Base-by-base conservation (phyloP, 176 grass and related monocot genomes). In the Musa schizocarpa region DNA sequence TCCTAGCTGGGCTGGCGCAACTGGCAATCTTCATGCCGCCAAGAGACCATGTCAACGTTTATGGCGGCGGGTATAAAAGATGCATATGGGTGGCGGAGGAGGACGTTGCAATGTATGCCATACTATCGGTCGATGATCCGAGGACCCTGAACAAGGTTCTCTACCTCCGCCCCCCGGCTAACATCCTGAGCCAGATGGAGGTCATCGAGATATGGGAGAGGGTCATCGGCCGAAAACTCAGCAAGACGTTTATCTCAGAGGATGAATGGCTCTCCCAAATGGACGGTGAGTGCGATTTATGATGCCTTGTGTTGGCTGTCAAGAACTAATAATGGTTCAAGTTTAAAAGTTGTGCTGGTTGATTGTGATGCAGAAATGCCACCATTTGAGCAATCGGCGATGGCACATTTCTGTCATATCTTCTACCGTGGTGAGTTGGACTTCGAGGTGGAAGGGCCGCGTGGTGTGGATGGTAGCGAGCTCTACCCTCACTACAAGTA, bases 401-500 rank as follows among this genome's bases (percentile, higher is more conserved):
- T 87, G 1, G 80, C 56, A 0, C 89, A 96, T 63, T 83, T 26
- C 66, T 87, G 89, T 61, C 86, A 96, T 59, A 81, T 92, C 21
- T 96, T 83, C 34, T 89, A 83, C 9, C 81, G 81, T 57, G 89
- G 92, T 21, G 81, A 81, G 53, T 65, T 89, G 72, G 71, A 89
- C 62, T 96, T 92, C 53, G 77, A 85, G 11, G 87, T 96, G 7
- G 78, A 76, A 3, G 67, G 57, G 51, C 17, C 53, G 9, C 1
- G 2, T 24, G 84, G 77, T 11, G 86, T 69, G 52, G 87, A 90
- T 12, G 77, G 85, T 26, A 75, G 80, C 72, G 6, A 65, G 11
- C 77, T 92, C 0, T 92, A 87, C 65, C 84, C 86, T 21, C 82
- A 96, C 12, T 73, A 90, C 27, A 67, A 80, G 21, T 92, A 87